These are phyloP conservation scores for Penicillium sp. DNA, from an alignment of 2,329 filamentous ascomycete genomes.

Conservation along the genomic window DNA sequence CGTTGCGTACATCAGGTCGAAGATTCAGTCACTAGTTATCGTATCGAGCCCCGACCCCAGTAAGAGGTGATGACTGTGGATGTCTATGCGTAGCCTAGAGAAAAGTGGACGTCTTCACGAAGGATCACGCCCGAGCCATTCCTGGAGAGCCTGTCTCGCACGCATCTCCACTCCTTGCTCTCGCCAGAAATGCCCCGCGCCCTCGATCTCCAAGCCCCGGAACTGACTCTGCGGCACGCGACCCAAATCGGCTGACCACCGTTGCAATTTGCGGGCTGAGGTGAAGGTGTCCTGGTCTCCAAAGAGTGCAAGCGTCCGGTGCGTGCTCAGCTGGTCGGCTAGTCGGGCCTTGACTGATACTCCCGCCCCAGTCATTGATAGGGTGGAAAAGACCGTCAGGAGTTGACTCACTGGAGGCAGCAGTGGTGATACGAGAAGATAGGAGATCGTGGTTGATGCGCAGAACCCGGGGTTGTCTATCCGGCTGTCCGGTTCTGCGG, in stretches of 20 bases:
- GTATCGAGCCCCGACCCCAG: too few species aligned
- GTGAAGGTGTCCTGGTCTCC: slow-evolving; percentile 75
- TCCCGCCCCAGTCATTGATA: slow-evolving; percentile 34
- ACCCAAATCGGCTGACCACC: slow-evolving; percentile 61
- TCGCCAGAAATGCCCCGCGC: slow-evolving; percentile 63
- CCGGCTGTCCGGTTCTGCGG: slow-evolving; percentile 1
- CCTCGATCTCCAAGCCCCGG: slow-evolving; percentile 48
- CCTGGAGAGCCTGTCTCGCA: slow-evolving; percentile 40
- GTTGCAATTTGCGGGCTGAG: slow-evolving; percentile 59
- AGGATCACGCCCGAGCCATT: slow-evolving; percentile 47
- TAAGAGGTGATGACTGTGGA: too few species aligned
- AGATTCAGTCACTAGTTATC: slow-evolving; percentile 12
- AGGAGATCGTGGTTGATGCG: slow-evolving; percentile 34
- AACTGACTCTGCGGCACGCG: slow-evolving; percentile 48
- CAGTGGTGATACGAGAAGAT: slow-evolving; percentile 66
- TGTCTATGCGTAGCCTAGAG: too few species aligned
- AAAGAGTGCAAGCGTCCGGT: slow-evolving; percentile 67
- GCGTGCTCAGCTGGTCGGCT: slow-evolving; percentile 52
- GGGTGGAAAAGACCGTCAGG: slow-evolving; percentile 58
- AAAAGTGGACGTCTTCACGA: too few species aligned
- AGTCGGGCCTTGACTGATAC: slow-evolving; percentile 30
- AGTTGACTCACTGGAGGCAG: slow-evolving; percentile 55
- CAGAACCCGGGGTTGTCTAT: slow-evolving; percentile 4
- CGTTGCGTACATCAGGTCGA: background rate
- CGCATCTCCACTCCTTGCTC: slow-evolving; percentile 51